Percentiles rank a stretch among this genome's conserved stretches.
Conservation (phyloP, 805 yeast species). For the Candida golubevii region DNA sequence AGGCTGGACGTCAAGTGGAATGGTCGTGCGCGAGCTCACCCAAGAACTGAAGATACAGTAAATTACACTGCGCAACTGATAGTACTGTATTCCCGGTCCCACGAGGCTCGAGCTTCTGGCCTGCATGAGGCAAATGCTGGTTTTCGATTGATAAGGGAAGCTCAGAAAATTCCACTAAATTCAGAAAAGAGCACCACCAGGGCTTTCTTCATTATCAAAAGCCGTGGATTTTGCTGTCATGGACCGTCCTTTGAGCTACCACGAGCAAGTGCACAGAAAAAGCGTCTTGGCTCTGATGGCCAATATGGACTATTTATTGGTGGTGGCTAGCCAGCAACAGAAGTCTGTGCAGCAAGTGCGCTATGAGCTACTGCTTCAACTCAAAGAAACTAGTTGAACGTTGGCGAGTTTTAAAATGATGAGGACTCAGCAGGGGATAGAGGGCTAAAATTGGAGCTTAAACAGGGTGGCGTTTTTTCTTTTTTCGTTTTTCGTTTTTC, state of each 20-base stretch:
- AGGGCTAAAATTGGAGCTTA: too few species aligned
- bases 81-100: too few species aligned
- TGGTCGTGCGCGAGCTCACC: too few species aligned
- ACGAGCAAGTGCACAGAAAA: slow-evolving; percentile 25
- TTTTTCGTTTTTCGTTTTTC: too few species aligned
- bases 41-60: too few species aligned
- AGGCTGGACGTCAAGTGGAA: too few species aligned
- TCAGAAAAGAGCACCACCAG: background rate
- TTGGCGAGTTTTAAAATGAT: too few species aligned
- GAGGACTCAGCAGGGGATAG: too few species aligned
- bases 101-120: too few species aligned
- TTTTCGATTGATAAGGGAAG: background rate
- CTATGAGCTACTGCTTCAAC: slow-evolving; percentile 33
- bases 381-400: slow-evolving; percentile 4
- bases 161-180: background rate
- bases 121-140: background rate
- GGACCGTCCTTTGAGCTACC: slow-evolving; percentile 15
- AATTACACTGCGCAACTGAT: too few species aligned
- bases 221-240: background rate
- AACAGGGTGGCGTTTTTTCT: too few species aligned
- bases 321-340: slow-evolving; percentile 38
- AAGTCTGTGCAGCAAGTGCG: slow-evolving; percentile 41
- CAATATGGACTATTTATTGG: slow-evolving; percentile 34
- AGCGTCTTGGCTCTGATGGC: slow-evolving; percentile 37
- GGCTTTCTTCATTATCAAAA: background rate